Percentiles rank a stretch among this genome's conserved stretches.
Evolutionary conservation across 805 yeast genomes (phyloP).

Genomic region (Sporopachydermia quercuum): DNA sequence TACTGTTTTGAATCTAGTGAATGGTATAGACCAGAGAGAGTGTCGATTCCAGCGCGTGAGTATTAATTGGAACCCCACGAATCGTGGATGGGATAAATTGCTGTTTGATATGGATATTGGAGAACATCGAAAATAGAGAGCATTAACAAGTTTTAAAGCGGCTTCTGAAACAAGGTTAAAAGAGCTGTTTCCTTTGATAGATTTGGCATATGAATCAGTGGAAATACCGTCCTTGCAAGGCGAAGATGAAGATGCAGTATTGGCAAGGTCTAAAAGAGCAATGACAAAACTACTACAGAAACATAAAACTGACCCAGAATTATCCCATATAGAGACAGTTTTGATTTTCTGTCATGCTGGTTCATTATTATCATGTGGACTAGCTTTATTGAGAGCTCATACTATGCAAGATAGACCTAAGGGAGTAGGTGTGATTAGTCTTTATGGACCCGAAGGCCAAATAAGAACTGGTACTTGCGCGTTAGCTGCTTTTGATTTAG

Average conservation of each 20-base stretch:
- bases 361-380: constrained; percentile 74
- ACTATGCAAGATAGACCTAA: constrained; percentile 32
- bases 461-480: constrained; percentile 78
- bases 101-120: too few species aligned
- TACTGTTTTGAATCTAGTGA: constrained; percentile 25
- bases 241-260: constrained; percentile 61
- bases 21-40: constrained; percentile 70
- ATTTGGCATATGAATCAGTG: constrained; percentile 34
- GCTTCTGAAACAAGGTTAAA: constrained; percentile 34
- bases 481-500: constrained; percentile 41
- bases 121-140: too few species aligned
- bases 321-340: constrained; percentile 35
- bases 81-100: too few species aligned
- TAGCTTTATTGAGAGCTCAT: constrained; percentile 44
- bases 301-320: constrained; percentile 17
- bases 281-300: constrained; percentile 41
- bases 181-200: constrained; percentile 29
- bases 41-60: constrained; percentile 43
- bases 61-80: too few species aligned
- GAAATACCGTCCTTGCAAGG: constrained; percentile 52
- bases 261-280: constrained; percentile 41
- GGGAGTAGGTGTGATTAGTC: constrained; percentile 19
- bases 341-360: constrained; percentile 90
- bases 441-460: constrained; percentile 26
- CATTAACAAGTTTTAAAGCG: constrained; percentile 20